These are phyloP conservation scores for Heliamphora pulchella DNA, from an alignment of 179 eudicot genomes.

Conservation along the genomic window DNA sequence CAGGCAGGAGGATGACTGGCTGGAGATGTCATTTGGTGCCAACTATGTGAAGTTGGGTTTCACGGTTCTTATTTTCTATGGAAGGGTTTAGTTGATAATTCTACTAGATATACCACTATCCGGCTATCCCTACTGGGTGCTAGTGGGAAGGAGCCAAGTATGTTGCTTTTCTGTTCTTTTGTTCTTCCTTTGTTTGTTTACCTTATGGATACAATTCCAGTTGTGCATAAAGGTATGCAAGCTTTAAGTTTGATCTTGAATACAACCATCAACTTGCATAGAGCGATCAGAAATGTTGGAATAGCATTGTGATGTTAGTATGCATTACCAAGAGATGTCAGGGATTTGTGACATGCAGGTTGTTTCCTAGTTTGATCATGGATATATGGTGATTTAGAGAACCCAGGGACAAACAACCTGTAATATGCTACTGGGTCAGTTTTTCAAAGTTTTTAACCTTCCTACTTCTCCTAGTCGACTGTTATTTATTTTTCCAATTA, in stretches of 20 bases:
- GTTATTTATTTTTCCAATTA: neutral
- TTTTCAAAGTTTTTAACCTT: too few relatives aligned
- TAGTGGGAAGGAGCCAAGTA: neutral
- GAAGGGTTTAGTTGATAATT: neutral
- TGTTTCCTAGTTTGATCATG: neutral
- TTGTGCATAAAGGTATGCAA: neutral
- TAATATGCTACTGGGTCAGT: neutral
- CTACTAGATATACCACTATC: too few relatives aligned
- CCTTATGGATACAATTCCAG: neutral
- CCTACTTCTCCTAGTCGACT: neutral
- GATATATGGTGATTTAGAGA: neutral
- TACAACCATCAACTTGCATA: neutral
- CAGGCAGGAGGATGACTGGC: neutral
- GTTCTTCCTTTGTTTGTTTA: neutral
- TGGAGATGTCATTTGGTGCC: conserved; percentile 2
- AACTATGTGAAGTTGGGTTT: neutral
- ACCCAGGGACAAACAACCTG: neutral
- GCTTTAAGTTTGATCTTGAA: neutral
- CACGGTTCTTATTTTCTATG: neutral
- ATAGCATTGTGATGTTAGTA: neutral
- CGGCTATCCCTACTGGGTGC: neutral
- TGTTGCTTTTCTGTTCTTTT: neutral
- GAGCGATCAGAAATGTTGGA: neutral
- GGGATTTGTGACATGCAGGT: neutral
- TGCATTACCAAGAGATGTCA: neutral